Base-by-base conservation (phyloP, 2,329 filamentous ascomycete species). In the Beauveria rudraprayagi region DNA sequence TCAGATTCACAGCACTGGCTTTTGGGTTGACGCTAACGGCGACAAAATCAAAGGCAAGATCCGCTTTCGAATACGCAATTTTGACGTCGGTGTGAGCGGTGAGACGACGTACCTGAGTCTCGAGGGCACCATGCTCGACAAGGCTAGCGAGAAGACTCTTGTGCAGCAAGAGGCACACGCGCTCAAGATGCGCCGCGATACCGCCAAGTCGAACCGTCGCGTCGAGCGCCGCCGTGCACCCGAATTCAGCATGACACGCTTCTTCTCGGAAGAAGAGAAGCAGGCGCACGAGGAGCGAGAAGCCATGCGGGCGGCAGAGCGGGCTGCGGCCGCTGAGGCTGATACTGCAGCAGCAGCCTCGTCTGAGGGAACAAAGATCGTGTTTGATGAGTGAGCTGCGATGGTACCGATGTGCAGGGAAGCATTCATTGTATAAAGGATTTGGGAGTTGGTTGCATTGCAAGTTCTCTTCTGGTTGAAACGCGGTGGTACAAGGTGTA, bases 41-140 rank as follows among this genome's bases (percentile, higher is more conserved):
- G 79, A 85, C 41, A 86, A 83, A 66, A 81, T 97, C 61, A 82
- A 84, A 61, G 89, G 89, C 14, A 84, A 83, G 68, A 74, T 95
- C 43, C 81, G 82, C 58, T 96, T 96, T 75, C 83, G 86, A 65
- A 91, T 97, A 70, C 86, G 87, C 66, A 91, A 95, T 71, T 90
- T 94, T 64, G 92, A 97, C 67, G 88, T 90, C 1, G 88, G 87
- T 30, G 82, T 86, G 52, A 90, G 89, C 65, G 85, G 86, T 57
- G 85, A 88, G 66, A 88, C 88, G 63, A 91, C 89, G 11, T 94
- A 93, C 70, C 75, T 96, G 63, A 92, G 88, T 66, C 87, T 97
- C 64, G 89, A 94, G 71, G 93, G 92, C 28, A 95, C 90, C n/a
- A 87, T 96, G 82, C 76, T 96, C 55, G 79, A 81, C 52, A 82